Evolutionary conservation across 1,139 yeast genomes (phyloP), one percentile per base, ranked within the genome.

Genomic region (Yamadazyma diospyri): DNA sequence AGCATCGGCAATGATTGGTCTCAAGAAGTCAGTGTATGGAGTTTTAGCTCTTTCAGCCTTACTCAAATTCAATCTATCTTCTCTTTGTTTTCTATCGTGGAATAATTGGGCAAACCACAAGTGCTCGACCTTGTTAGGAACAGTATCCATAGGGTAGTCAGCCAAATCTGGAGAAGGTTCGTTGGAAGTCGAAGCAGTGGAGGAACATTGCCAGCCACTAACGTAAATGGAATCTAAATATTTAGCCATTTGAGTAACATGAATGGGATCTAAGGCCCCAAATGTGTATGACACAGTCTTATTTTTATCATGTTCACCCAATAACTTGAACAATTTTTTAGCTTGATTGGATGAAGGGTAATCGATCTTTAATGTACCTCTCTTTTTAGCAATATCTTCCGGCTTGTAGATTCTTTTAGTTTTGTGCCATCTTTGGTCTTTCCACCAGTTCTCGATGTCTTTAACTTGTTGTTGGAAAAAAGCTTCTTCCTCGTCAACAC

Each of bases 111-210:
- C 97, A 61, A 86, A 88, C 81, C 94, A 92, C 56, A 92, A 73
- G 60, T 92, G 97, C 64, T 92, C 95, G 46, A 88, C 97, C 75
- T 92, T 92, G 73, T 89, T 89, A 55, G 98, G 98, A 41, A 92
- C 98, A 26, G 98, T 92, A 65, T 92, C 97, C 84, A 83, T 84
- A 37, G 97, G 97, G 65, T 92, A 92, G 64, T 92, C 98, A 40
- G 97, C 98, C 57, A 92, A 76, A 72, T 92, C 98, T 40, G 97
- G 97, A 26, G 95, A 86, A 30, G 97, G 97, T 66, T 89, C 97
- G 60, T 92, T 89, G 26, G 96, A 85, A 31, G 96, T 85, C 17
- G 97, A 89, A 36, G 97, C 97, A 33, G 97, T 89, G 22, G 97
- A 87, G 34, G 97, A 88, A 62, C 95, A 88, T 69, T 92, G 97